phyloP scores from a whole-genome alignment of 768 basidiomycete genomes.

The Leccinum ochraceum region DNA sequence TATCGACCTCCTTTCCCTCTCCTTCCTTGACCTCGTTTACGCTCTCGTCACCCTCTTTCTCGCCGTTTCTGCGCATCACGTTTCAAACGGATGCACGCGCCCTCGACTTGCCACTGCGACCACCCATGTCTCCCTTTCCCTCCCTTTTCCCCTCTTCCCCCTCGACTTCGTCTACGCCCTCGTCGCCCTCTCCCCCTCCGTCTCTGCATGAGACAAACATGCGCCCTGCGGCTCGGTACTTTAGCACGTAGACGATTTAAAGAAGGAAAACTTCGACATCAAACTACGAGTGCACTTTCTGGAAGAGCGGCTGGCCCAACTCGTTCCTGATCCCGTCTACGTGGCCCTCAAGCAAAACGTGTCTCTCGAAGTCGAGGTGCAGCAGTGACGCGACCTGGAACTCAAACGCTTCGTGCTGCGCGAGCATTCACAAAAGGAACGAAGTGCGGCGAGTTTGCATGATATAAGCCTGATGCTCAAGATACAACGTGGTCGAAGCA shows the following conservation, averaged over 20 bases:
- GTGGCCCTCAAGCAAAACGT: slow-evolving; percentile 91
- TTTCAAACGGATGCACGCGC: too few species aligned
- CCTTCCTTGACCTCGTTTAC: too few species aligned
- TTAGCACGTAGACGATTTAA: slow-evolving; percentile 91
- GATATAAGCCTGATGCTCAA: slow-evolving; percentile 24
- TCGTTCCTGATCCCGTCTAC: slow-evolving; percentile 91
- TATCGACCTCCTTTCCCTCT: too few species aligned
- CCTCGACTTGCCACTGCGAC: too few species aligned
- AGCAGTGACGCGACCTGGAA: slow-evolving; percentile 85
- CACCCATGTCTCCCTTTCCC: too few species aligned
- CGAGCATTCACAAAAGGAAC: slow-evolving; percentile 64
- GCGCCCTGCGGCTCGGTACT: not conserved
- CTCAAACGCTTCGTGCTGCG: slow-evolving; percentile 87
- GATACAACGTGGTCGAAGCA: too few species aligned
- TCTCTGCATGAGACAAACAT: too few species aligned
- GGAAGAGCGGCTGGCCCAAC: slow-evolving; percentile 86
- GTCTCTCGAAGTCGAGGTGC: slow-evolving; percentile 89
- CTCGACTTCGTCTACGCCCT: too few species aligned
- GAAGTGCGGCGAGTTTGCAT: slow-evolving; percentile 38
- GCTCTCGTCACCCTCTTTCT: too few species aligned
- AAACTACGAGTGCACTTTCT: slow-evolving; percentile 96
- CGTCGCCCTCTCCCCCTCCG: too few species aligned
- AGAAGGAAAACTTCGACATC: slow-evolving; percentile 97
- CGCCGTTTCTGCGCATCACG: too few species aligned
- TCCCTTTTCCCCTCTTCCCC: too few species aligned